phyloP scores from a whole-genome alignment of 2,329 filamentous ascomycete species.

The Colletotrichum cordylinicola region DNA sequence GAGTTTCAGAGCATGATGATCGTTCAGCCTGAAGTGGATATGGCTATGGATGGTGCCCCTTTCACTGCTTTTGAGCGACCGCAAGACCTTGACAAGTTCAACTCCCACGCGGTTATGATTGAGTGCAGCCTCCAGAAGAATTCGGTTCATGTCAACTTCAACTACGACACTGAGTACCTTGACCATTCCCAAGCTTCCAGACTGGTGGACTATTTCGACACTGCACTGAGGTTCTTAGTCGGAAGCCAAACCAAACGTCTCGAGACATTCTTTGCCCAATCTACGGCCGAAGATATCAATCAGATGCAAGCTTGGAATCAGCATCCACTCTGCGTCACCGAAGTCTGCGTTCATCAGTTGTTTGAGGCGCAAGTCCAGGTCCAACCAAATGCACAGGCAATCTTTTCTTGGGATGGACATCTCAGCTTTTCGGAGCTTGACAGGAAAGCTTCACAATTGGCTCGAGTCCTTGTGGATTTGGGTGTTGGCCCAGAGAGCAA shows the following conservation, averaged over 20 bases:
- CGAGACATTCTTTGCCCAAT: not conserved
- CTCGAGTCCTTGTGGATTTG: conserved; percentile 13
- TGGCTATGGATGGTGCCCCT: not conserved
- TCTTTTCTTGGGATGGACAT: conserved; percentile 27
- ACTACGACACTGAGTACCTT: conserved; percentile 1
- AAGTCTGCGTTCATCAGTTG: not conserved
- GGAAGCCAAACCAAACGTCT: not conserved
- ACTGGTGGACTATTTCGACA: conserved; percentile 5
- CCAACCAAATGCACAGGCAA: not conserved
- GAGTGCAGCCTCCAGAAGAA: not conserved
- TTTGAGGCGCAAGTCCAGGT: not conserved
- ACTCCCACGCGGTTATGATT: conserved; percentile 8
- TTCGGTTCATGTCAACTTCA: not conserved
- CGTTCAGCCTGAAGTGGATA: conserved; percentile 22
- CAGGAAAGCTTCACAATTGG: conserved; percentile 19
- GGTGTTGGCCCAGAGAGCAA: conserved; percentile 26
- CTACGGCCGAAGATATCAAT: not conserved
- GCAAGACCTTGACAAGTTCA: conserved; percentile 13
- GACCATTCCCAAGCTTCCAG: not conserved
- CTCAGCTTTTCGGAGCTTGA: conserved; percentile 26
- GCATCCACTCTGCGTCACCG: not conserved
- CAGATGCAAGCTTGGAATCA: not conserved
- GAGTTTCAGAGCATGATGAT: conserved; percentile 20
- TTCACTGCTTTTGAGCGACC: not conserved
- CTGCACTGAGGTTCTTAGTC: not conserved